Percentiles rank a stretch among this genome's conserved stretches.
Evolutionary conservation across 306 rosid species (phyloP).

Genomic region (Pueraria montana): DNA sequence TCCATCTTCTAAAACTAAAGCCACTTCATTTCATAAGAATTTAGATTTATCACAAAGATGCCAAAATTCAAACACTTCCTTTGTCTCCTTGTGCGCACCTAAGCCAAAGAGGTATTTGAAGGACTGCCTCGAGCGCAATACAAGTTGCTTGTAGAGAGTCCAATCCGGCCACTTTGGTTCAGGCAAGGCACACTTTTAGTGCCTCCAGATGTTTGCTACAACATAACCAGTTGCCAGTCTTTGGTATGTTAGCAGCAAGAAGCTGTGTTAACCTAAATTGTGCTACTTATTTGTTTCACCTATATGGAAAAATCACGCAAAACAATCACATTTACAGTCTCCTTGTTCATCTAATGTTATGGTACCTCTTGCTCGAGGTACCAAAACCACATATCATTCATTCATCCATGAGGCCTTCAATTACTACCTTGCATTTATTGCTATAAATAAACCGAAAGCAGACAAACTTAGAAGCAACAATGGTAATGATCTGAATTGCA

Average conservation of each 20-base stretch:
- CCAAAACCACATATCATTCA: neutral
- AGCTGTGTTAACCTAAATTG: neutral
- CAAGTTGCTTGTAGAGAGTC: no score
- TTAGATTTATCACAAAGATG: constrained; percentile 21
- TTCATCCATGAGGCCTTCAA: neutral
- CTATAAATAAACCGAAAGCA: constrained; percentile 15
- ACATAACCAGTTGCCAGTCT: no score
- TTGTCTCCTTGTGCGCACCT: neutral
- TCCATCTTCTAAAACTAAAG: constrained; percentile 13
- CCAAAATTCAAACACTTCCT: constrained; percentile 18
- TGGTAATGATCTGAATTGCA: constrained; percentile 43
- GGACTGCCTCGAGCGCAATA: no score
- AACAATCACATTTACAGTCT: neutral
- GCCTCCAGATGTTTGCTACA: no score
- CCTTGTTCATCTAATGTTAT: constrained; percentile 2
- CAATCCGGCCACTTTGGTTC: neutral
- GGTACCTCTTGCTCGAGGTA: neutral
- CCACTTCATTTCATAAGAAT: constrained; percentile 7
- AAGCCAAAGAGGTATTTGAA: neutral
- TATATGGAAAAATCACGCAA: neutral
- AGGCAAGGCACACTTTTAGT: neutral
- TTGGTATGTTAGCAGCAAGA: constrained; percentile 1
- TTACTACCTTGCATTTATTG: neutral
- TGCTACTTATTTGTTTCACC: no score
- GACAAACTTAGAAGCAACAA: constrained; percentile 14